phyloP scores from a whole-genome alignment of 1,139 yeast genomes.

The Debaryomyces subglobosus region DNA sequence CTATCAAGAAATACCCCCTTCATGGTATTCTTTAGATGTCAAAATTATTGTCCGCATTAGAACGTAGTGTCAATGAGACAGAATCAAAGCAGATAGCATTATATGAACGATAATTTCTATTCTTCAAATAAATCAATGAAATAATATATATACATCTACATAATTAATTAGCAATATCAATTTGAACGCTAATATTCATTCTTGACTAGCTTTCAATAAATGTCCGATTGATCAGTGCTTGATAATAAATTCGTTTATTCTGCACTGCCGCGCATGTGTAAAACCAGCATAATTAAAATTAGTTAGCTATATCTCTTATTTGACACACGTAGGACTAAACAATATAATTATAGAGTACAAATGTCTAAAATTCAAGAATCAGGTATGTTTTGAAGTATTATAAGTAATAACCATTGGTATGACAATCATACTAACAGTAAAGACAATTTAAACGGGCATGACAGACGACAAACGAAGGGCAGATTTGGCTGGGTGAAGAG shows the following conservation, averaged over 20 bases:
- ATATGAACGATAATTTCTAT: neutral
- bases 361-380: constrained; percentile 1
- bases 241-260: neutral
- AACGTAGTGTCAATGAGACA: no score
- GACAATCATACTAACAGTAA: constrained; percentile 4
- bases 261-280: constrained; percentile 1
- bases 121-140: neutral
- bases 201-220: neutral
- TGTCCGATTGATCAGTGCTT: neutral
- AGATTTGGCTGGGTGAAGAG: constrained; percentile 52
- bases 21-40: no score
- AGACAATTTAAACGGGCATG: constrained; percentile 14
- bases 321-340: neutral
- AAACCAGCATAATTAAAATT: constrained; percentile 1
- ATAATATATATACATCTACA: neutral
- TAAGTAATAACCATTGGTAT: neutral
- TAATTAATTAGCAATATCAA: neutral
- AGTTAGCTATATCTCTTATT: neutral
- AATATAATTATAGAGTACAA: neutral
- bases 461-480: constrained; percentile 31
- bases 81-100: no score
- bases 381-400: neutral
- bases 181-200: neutral
- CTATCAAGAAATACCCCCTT: no score
- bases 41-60: no score